A percentile compares a stretch with the other conserved stretches of the same genome.
phyloP scores from a whole-genome alignment of 83 land plant genomes.

The Picea abies region DNA sequence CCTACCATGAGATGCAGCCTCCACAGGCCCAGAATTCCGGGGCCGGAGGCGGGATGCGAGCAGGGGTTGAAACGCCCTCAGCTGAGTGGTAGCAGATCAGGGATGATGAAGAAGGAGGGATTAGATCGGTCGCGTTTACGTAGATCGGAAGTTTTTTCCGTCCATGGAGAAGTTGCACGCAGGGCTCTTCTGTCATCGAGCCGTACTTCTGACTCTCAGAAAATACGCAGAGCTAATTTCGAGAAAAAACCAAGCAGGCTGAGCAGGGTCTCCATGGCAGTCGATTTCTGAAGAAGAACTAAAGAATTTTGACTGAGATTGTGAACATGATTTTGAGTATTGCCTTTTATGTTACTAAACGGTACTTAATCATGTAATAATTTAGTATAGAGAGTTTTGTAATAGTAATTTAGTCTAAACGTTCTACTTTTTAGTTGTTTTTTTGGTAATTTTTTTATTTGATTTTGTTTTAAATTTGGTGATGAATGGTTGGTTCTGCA shows the following conservation, averaged over 20 bases:
- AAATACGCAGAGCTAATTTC: not conserved
- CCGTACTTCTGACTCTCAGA: not conserved
- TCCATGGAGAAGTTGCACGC: not conserved
- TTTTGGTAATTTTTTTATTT: too few species aligned
- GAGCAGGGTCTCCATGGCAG: not conserved
- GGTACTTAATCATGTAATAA: too few species aligned
- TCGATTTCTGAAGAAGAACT: too few species aligned
- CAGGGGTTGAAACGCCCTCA: not conserved
- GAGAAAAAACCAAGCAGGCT: not conserved
- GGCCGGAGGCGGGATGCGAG: not conserved
- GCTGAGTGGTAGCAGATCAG: not conserved
- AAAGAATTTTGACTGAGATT: too few species aligned
- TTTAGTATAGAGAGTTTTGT: too few species aligned
- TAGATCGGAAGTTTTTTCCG: not conserved
- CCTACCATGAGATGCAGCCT: not conserved
- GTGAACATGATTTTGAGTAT: too few species aligned
- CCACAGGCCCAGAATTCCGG: conserved; percentile 4
- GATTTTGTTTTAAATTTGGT: too few species aligned
- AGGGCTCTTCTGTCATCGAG: not conserved
- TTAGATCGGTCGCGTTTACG: not conserved
- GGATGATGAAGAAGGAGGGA: not conserved
- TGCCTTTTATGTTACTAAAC: too few species aligned
- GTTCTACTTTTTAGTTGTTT: too few species aligned
- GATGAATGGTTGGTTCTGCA: too few species aligned
- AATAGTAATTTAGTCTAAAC: too few species aligned